Evolutionary conservation across 257 asterid genomes (phyloP).

Genomic region (Solanum chiquidenum): DNA sequence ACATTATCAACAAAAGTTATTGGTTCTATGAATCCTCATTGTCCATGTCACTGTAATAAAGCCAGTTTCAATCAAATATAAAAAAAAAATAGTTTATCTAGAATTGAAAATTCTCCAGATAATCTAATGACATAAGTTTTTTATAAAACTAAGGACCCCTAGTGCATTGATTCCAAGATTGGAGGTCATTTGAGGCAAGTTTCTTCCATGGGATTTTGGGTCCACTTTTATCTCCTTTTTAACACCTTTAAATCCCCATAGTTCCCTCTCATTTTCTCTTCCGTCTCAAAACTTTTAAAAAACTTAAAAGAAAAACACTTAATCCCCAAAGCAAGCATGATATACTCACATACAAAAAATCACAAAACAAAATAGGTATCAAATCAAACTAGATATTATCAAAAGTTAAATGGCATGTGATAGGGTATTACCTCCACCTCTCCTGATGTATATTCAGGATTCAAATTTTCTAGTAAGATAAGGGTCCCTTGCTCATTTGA

Average conservation of each 20-base stretch:
- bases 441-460: conserved; percentile 65
- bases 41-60: neutral
- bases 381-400: neutral
- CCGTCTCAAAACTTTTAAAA: neutral
- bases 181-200: neutral
- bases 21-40: neutral
- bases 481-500: conserved; percentile 53
- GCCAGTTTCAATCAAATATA: neutral
- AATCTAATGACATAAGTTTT: neutral
- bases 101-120: neutral
- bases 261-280: neutral
- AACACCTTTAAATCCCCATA: neutral
- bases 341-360: neutral
- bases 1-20: neutral
- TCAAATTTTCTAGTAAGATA: conserved; percentile 60
- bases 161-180: neutral
- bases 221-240: neutral
- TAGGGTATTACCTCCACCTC: conserved; percentile 63
- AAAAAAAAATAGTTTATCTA: neutral
- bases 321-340: neutral
- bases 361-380: neutral
- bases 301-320: neutral
- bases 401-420: neutral
- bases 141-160: neutral
- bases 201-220: neutral